phyloP scores from a whole-genome alignment of 176 grass and related monocot genomes.

The Lolium rigidum region DNA sequence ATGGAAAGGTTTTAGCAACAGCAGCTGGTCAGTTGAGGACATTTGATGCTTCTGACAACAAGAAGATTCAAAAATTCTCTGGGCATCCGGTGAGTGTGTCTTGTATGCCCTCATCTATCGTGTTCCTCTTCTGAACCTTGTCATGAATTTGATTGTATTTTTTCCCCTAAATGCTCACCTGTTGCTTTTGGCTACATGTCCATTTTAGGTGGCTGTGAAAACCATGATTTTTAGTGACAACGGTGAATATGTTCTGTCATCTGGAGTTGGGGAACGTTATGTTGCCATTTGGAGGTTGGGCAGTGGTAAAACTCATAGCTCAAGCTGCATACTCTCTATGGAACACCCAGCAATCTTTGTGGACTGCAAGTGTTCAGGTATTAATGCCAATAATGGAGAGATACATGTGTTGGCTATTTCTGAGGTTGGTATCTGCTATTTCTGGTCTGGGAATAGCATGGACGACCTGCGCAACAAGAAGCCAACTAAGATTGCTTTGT shows the following conservation, averaged over 20 bases:
- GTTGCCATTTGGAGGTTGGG: slow-evolving; percentile 89
- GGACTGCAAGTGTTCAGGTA: slow-evolving; percentile 61
- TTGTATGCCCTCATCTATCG: slow-evolving; percentile 5
- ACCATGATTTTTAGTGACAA: slow-evolving; percentile 85
- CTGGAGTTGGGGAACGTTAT: slow-evolving; percentile 85
- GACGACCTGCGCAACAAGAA: slow-evolving; percentile 69
- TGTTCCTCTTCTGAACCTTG: slow-evolving; percentile 19
- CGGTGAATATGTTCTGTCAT: slow-evolving; percentile 75
- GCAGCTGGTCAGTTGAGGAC: slow-evolving; percentile 92
- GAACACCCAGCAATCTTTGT: slow-evolving; percentile 84
- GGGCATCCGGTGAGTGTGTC: slow-evolving; percentile 77
- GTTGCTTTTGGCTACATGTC: slow-evolving; percentile 33
- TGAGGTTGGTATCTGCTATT: slow-evolving; percentile 83
- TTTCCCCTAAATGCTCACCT: slow-evolving; percentile 10
- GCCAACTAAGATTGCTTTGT: slow-evolving; percentile 72
- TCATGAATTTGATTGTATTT: not conserved
- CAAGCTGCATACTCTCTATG: slow-evolving; percentile 80
- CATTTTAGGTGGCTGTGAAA: slow-evolving; percentile 74
- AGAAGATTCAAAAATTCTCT: slow-evolving; percentile 91
- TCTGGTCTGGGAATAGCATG: slow-evolving; percentile 75
- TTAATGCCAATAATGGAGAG: slow-evolving; percentile 41
- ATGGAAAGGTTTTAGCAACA: slow-evolving; percentile 84
- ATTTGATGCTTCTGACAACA: slow-evolving; percentile 75
- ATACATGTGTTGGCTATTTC: slow-evolving; percentile 80
- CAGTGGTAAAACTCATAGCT: slow-evolving; percentile 61